Evolutionary conservation across 371 early-diverging fungal species (phyloP), one percentile per base, ranked within the genome.

Genomic region (Zancudomyces culisetae): DNA sequence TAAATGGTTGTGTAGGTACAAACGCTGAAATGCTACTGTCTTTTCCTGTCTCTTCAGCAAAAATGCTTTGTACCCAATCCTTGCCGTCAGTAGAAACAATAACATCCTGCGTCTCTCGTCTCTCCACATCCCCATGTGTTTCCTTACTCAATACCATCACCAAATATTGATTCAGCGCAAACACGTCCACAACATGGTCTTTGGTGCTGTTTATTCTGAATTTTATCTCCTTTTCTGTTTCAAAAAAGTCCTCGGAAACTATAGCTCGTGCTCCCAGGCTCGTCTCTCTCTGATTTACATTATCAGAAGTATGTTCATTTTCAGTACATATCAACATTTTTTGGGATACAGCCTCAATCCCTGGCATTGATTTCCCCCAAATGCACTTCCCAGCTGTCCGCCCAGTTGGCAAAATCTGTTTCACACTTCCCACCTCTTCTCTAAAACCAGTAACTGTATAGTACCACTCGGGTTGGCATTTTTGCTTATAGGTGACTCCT

Each of bases 311-410:
- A n/a, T n/a, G n/a, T 12, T 22, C 45, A 18, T 48, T 23, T 35
- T 65, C 69, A 46, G 60, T 49, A 21, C 69, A 69, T 23, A 69
- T 65, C n/a, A 69, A 56, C 21, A 69, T 59, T 22, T 62, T 56
- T 26, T 62, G 66, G 13, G 69, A 57, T 57, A 60, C 61, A 2
- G 54, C 43, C 42, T 65, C 55, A 51, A 69, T 64, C 55, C 61
- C 67, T 29, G 55, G 52, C 0, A 60, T 60, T 40, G 63, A 52
- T 23, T 54, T 59, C 12, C 62, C 68, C 70, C 70, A 69, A 20
- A 58, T 41, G 41, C 70, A 69, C 59, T 59, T 48, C 45, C 55
- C 45, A 41, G 69, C 55, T 0, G 62, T 40, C 30, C 55, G 42
- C 13, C 43, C 51, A 3, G 42, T 47, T 24, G 54, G 56, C 54